Base-by-base conservation (phyloP, 768 basidiomycete species). In the Rhizopogon sp. region DNA sequence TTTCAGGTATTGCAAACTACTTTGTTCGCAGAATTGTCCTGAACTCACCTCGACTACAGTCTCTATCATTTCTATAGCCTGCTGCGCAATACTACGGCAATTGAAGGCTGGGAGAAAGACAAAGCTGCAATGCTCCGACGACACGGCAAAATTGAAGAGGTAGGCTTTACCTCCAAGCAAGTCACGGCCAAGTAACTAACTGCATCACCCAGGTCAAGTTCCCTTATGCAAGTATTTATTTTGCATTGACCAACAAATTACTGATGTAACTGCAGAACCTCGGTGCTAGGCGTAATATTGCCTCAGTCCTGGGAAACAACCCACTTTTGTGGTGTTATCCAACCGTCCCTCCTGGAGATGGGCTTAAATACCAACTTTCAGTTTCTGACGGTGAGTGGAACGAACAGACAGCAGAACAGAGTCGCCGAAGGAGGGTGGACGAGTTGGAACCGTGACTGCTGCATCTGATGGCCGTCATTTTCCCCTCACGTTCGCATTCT, bases 101-200 rank as follows among this genome's bases (percentile, higher is more conserved):
- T 99, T 49, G 97, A 99, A 72, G 85, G 89, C 0, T 96, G 92
- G 91, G 97, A 99, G 70, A 98, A 98, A 72, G 94, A 98, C 65
- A 95, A 89, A 70, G 93, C 84, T 1, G 88, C 93, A 5, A 88
- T 83, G 0, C 79, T 99, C 61, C 83, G 91, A 50, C 82, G 88
- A 17, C 76, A 87, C 55, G 96, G 95, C 5, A 91, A 89, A 69
- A 87, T 98, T 55, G 82, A 79, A 50, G 88, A 93, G 72, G 89
- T 89, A 52, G 20, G 64, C 62, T 13, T 8, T 46, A 43, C 31
- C 20, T 22, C 47, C 14, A 25, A 16, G 33, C 16, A 45, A 35
- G 49, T 44, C 35, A 29, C 29, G 39, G 39, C 2, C 39, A 22
- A 7, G 3, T 39, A 40, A 45, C 33, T 42, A 50, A 51, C 47